Evolutionary conservation across 2,329 filamentous ascomycete genomes (phyloP).

Genomic region (Byssoonygena ceratinophila): DNA sequence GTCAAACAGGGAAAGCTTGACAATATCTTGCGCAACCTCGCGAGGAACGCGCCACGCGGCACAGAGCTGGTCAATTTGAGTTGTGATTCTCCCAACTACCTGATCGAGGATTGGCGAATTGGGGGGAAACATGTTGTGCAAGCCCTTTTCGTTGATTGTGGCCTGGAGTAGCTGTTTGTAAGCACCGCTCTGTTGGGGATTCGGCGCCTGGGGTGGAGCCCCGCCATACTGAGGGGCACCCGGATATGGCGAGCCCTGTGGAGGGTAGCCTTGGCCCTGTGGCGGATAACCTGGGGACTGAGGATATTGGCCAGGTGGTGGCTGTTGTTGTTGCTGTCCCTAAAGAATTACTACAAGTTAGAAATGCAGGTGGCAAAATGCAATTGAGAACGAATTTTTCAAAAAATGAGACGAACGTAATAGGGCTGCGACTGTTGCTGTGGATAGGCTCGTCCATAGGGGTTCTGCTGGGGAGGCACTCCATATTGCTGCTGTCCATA

Average conservation of each 20-base stretch:
- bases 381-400: neutral
- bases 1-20: slow-evolving; percentile 53
- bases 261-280: slow-evolving; percentile 28
- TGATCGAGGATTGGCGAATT: slow-evolving; percentile 42
- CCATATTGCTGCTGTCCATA: slow-evolving; percentile 29
- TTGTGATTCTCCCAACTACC: slow-evolving; percentile 41
- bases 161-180: slow-evolving; percentile 48
- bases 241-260: slow-evolving; percentile 25
- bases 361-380: neutral
- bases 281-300: slow-evolving; percentile 23
- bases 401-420: slow-evolving; percentile 19
- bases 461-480: slow-evolving; percentile 22
- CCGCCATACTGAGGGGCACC: slow-evolving; percentile 23
- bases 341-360: slow-evolving; percentile 10
- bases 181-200: slow-evolving; percentile 42
- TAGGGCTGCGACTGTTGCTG: slow-evolving; percentile 26
- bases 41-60: slow-evolving; percentile 47
- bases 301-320: slow-evolving; percentile 30
- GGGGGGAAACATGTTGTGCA: slow-evolving; percentile 50
- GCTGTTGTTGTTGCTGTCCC: slow-evolving; percentile 23
- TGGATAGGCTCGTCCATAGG: slow-evolving; percentile 27
- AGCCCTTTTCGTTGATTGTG: slow-evolving; percentile 50
- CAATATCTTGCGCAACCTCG: slow-evolving; percentile 53
- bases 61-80: slow-evolving; percentile 46
- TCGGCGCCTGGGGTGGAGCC: slow-evolving; percentile 31